A percentile compares a stretch with the other conserved stretches of the same genome.
Conservation (phyloP, 2,329 filamentous ascomycete species). For the Tolypocladium guangdongense region DNA sequence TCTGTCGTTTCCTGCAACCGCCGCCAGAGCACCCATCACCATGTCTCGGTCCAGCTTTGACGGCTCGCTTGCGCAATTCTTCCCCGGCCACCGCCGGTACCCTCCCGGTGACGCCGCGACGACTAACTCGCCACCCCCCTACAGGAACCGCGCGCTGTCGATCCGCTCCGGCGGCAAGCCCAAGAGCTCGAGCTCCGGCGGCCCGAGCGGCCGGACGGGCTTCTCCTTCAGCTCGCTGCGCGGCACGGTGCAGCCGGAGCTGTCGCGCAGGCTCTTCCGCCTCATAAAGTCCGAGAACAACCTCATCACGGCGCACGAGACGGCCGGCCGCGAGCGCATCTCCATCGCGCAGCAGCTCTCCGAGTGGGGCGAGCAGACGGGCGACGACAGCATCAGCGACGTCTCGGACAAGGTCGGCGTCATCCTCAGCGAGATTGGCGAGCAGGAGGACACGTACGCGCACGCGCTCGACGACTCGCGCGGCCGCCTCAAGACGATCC, state of each 20-base stretch:
- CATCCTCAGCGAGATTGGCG: constrained; percentile 80
- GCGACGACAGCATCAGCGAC: constrained; percentile 78
- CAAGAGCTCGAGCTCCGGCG: constrained; percentile 25
- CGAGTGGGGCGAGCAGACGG: constrained; percentile 90
- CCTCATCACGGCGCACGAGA: constrained; percentile 73
- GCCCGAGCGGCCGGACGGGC: constrained; percentile 44
- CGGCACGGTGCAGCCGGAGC: constrained; percentile 73
- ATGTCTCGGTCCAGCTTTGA: constrained; percentile 25
- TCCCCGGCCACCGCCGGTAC: constrained; percentile 7
- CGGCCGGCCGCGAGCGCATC: constrained; percentile 72
- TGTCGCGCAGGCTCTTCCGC: constrained; percentile 78
- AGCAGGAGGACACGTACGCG: constrained; percentile 84
- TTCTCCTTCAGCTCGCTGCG: constrained; percentile 84
- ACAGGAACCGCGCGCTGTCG: constrained; percentile 63
- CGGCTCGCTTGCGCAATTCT: constrained; percentile 11
- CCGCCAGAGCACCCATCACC: background rate
- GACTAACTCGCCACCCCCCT: constrained; percentile 14
- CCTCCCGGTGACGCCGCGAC: constrained; percentile 10
- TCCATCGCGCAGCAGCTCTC: constrained; percentile 83
- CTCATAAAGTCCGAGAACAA: constrained; percentile 94
- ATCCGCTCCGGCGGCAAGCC: constrained; percentile 56
- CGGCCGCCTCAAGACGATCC: constrained; percentile 74
- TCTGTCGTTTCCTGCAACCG: background rate
- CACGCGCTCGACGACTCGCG: constrained; percentile 81
- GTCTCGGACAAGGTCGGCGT: constrained; percentile 94